Conservation (phyloP, 2,329 filamentous ascomycete species). For the Paracorniculantispora psalliotae region DNA sequence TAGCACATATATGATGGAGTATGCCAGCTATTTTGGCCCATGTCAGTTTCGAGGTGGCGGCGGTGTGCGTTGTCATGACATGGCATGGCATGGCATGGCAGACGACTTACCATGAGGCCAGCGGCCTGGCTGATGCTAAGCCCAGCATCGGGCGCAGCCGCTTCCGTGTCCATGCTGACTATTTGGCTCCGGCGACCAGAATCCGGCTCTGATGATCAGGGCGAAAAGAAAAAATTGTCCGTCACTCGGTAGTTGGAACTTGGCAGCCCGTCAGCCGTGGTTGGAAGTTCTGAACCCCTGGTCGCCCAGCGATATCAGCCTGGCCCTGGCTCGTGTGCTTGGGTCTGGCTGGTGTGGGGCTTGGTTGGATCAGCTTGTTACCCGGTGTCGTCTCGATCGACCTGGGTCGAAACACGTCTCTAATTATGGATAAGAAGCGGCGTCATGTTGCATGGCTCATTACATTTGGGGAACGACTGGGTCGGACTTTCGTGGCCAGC, state of each 20-base stretch:
- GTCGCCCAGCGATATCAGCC: neutral
- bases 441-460: neutral
- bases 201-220: no score
- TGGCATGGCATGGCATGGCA: neutral
- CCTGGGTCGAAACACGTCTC: neutral
- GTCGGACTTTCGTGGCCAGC: neutral
- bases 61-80: neutral
- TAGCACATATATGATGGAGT: slow-evolving; percentile 84
- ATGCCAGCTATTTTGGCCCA: slow-evolving; percentile 57
- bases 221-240: neutral
- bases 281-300: neutral
- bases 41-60: neutral
- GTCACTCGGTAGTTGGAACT: neutral
- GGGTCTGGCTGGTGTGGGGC: neutral
- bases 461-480: neutral
- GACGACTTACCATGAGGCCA: slow-evolving; percentile 23
- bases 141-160: neutral
- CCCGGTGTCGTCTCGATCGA: neutral
- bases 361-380: neutral
- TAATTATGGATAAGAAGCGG: neutral
- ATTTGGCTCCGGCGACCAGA: neutral
- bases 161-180: neutral
- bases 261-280: neutral
- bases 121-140: slow-evolving; percentile 23
- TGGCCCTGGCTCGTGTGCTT: neutral